Percentiles rank a stretch among this genome's conserved stretches.
These are phyloP conservation scores for Trichophyton benhamiae DNA, from an alignment of 2,329 filamentous ascomycete species.

Conservation along the genomic window DNA sequence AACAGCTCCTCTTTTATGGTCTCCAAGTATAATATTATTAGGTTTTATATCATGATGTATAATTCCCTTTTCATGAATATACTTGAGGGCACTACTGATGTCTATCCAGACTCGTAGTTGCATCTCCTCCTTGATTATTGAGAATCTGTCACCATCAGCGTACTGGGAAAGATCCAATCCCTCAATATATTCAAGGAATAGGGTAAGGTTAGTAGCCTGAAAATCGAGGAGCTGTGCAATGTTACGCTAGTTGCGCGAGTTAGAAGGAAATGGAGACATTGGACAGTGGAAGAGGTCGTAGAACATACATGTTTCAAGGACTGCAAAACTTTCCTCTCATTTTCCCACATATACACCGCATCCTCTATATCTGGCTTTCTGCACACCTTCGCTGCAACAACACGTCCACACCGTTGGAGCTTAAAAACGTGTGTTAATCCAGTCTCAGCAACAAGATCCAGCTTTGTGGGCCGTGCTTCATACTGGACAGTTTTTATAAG, in stretches of 20 bases:
- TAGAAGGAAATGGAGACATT: neutral
- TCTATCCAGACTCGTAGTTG: neutral
- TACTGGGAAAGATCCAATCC: constrained; percentile 1
- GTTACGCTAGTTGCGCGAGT: neutral
- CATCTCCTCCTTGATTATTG: constrained; percentile 1
- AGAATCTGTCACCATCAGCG: neutral
- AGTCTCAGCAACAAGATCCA: constrained; percentile 1
- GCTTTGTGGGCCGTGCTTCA: neutral
- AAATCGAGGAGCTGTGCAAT: constrained; percentile 2
- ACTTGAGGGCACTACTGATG: constrained; percentile 61
- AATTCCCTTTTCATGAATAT: constrained; percentile 98
- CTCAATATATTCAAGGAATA: neutral
- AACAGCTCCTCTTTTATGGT: constrained; percentile 77
- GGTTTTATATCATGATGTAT: constrained; percentile 99
- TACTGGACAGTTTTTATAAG: neutral
- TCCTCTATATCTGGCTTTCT: neutral
- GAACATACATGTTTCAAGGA: neutral
- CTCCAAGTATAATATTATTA: constrained; percentile 76
- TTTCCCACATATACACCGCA: neutral
- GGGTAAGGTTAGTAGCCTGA: neutral
- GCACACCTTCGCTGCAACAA: constrained; percentile 2
- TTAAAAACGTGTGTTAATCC: neutral
- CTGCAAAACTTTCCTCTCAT: neutral
- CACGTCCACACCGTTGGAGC: neutral
- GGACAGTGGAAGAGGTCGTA: neutral